Conservation (phyloP, 78 protist species). For the Guillardia theta region DNA sequence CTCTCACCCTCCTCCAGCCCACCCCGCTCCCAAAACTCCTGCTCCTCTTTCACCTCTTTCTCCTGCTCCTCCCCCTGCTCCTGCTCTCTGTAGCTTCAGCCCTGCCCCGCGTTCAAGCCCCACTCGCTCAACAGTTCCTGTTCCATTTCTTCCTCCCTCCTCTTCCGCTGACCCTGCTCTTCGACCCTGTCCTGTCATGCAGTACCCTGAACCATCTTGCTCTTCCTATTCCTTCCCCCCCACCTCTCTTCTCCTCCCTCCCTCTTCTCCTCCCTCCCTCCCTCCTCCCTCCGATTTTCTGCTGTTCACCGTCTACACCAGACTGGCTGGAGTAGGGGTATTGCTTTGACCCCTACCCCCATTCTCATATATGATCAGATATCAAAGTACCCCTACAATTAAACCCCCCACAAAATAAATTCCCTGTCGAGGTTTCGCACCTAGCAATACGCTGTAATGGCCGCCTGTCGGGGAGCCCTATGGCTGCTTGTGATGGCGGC, state of each 20-base stretch:
- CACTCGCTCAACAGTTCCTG: neutral
- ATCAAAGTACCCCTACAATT: too few species aligned
- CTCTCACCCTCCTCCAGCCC: neutral
- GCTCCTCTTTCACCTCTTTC: neutral
- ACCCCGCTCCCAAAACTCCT: neutral
- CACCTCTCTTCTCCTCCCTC: neutral
- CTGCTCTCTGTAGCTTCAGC: neutral
- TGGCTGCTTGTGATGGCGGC: too few species aligned
- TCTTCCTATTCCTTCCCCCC: too few species aligned
- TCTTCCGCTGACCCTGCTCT: neutral
- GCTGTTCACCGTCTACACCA: too few species aligned
- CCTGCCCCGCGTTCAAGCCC: too few species aligned
- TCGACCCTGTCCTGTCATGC: neutral
- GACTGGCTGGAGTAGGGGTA: too few species aligned
- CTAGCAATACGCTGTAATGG: too few species aligned
- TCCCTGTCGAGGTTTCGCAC: too few species aligned
- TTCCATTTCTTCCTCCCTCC: neutral
- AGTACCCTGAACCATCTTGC: neutral
- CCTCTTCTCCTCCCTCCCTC: neutral
- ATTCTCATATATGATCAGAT: too few species aligned
- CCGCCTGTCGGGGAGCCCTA: too few species aligned
- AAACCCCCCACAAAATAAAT: too few species aligned
- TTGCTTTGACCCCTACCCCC: too few species aligned
- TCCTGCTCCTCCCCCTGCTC: neutral
- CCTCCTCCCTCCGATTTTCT: neutral